Conservation (phyloP, 1,284 basidiomycete genomes). For the Ganoderma resinaceum region DNA sequence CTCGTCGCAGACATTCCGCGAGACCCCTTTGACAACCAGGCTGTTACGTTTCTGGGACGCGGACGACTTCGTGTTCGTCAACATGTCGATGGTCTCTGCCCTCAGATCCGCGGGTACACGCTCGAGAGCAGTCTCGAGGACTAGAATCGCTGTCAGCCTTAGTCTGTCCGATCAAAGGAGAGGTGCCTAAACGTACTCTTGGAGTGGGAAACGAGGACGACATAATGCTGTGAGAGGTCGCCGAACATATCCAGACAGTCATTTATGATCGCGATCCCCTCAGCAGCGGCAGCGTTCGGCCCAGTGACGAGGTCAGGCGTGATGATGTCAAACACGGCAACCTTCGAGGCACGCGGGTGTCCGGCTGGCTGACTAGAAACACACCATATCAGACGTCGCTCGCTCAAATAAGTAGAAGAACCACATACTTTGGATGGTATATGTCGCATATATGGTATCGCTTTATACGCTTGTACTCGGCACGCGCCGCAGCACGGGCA, state of each 20-base stretch:
- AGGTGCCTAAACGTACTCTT: constrained; percentile 54
- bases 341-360: constrained; percentile 74
- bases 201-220: constrained; percentile 79
- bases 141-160: constrained; percentile 43
- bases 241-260: constrained; percentile 76
- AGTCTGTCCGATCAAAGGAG: not conserved
- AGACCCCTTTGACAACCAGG: constrained; percentile 69
- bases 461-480: constrained; percentile 83
- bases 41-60: constrained; percentile 71
- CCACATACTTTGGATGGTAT: constrained; percentile 68
- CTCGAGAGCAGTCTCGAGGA: constrained; percentile 67
- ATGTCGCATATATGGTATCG: constrained; percentile 85
- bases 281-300: constrained; percentile 69
- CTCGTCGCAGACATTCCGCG: constrained; percentile 70
- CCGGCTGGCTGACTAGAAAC: constrained; percentile 62
- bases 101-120: constrained; percentile 64
- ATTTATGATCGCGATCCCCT: constrained; percentile 71
- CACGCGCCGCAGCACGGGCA: constrained; percentile 83
- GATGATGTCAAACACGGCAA: constrained; percentile 82
- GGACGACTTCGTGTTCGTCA: constrained; percentile 68
- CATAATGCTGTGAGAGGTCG: constrained; percentile 66
- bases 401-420: too few relatives aligned
- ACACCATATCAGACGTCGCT: not conserved
- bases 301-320: constrained; percentile 71
- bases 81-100: constrained; percentile 61